Evolutionary conservation across 345 rosid species (phyloP), one percentile per base, ranked within the genome.

Genomic region (Boechera stricta): DNA sequence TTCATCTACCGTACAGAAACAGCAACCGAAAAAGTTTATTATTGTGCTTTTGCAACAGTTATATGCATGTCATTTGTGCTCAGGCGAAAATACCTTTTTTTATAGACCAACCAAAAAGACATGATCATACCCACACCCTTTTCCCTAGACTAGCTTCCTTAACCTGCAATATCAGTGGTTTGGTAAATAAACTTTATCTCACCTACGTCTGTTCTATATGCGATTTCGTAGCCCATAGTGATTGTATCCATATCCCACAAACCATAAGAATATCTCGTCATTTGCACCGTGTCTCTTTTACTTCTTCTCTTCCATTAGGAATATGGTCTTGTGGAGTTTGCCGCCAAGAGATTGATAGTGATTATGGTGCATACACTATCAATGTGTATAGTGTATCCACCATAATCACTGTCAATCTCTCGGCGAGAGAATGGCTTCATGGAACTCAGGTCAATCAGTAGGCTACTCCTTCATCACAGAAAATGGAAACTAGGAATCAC

Each of bases 261-360:
- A 48, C 52, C 31, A 67, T 67, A 18, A 49, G 71, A 52, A 67
- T 67, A 33, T 51, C 57, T 21, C 59, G 71, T 6, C 71, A 67
- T 21, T 3, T 10, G 16, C 71, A 67, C 11, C 59, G 21, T 35
- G 4, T 67, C 6, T 48, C 45, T 44, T 71, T 29, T 28, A 31
- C 5, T 7, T 77, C n/a, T 55, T 71, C 64, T 13, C 47, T 69
- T 33, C 18, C n/a, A 2, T 18, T 10, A 9, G 39, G 10, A 5
- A 31, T 53, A 10, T 32, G 52, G 42, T 15, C 35, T 26, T 71
- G 75, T 0, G 56, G 66, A 45, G 58, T 79, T 42, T 79, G 82
- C 11, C 32, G 65, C 0, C 0, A 0, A 1, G 36, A 10, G 4
- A 36, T 73, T 1, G 38, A 42, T 5, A 0, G 1, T 7, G 18